Evolutionary conservation across 1,284 basidiomycete genomes (phyloP), one percentile per base, ranked within the genome.

Genomic region (Pascua sp.): DNA sequence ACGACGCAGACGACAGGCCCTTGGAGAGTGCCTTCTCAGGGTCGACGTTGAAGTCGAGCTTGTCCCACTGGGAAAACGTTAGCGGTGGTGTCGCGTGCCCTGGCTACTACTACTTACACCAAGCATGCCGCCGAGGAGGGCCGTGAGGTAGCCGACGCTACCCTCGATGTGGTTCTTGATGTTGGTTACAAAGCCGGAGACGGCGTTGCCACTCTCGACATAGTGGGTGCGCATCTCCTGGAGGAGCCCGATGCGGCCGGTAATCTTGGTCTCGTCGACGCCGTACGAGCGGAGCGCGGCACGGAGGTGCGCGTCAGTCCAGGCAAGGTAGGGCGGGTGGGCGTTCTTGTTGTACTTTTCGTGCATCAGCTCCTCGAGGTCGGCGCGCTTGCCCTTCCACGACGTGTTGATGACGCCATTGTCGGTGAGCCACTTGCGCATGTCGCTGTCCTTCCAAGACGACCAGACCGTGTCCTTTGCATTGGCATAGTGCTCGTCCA

Each of bases 241-340:
- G 48, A 93, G 80, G 17, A 93, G 81, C 16, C 84, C 86, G 8
- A 86, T 84, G 47, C 90, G 84, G 12, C 73, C 73, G 1, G 81
- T 82, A 45, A 88, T 79, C 56, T 82, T 80, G 16, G 81, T 80
- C 67, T 92, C 89, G 61, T 82, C 80, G 42, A 91, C 67, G 50
- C 87, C 87, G 59, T 83, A 82, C 69, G 87, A 84, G 57, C 89
- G 83, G 37, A 93, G 82, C 73, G 86, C 91, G 0, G 88, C 89
- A 53, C 91, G 87, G 38, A 94, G 83, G 47, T 90, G 84, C 4
- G 91, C 88, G 67, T 93, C 90, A 13, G 91, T 90, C 91, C 91
- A 94, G n/a, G 83, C 81, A 50, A 92, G 80, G 75, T 91, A 92
- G 1, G 83, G 79, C 4, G 84, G 82, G 8, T 81, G 68, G 18